Evolutionary conservation across 1,139 yeast species (phyloP), one percentile per base, ranked within the genome.

Genomic region (Suhomyces taliae): DNA sequence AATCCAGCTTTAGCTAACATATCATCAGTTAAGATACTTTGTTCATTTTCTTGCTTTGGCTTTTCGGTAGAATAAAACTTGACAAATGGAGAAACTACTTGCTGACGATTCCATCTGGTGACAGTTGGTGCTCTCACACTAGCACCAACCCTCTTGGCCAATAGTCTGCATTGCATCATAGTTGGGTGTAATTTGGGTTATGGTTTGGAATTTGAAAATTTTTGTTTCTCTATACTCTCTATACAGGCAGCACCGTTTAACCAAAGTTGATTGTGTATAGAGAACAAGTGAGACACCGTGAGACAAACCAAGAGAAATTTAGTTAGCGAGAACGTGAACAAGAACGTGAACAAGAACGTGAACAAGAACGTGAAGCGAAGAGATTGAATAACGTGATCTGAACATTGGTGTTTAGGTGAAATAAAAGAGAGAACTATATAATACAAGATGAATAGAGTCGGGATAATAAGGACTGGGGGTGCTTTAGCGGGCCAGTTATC

Each of bases 1-100:
- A 90, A 82, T 38, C 97, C 97, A 8, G 96, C 96, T 60, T 84
- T 82, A 31, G 87, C 85, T 53, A 90, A 76, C 59, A 90, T 60
- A 60, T 90, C 97, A 51, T 90, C 97, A 37, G 87, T 84, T 53
- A 90, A 74, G 58, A 90, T 79, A 27, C 88, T 79, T 35, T 57
- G 79, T 68, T 33, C 45, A 61, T 53, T 71, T 62, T 38, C 53
- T 50, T 9, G 50, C 47, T 53, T 68, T 54, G 40, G 42, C 38
- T 46, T 40, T 41, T 61, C 58, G 11, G 67, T 57, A 15, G 72
- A 60, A 48, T 65, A 66, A 32, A 55, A 11, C 29, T 36, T 39
- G 29, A 34, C 26, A 15, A 14, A 12, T 6, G 36, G 36, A 14
- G 19, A 34, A 34, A n/a, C 36, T 4, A n/a, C 12, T 14, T 11